Percentiles rank a stretch among this genome's conserved stretches.
Evolutionary conservation across 306 rosid genomes (phyloP).

Genomic region (Quercus parvula): DNA sequence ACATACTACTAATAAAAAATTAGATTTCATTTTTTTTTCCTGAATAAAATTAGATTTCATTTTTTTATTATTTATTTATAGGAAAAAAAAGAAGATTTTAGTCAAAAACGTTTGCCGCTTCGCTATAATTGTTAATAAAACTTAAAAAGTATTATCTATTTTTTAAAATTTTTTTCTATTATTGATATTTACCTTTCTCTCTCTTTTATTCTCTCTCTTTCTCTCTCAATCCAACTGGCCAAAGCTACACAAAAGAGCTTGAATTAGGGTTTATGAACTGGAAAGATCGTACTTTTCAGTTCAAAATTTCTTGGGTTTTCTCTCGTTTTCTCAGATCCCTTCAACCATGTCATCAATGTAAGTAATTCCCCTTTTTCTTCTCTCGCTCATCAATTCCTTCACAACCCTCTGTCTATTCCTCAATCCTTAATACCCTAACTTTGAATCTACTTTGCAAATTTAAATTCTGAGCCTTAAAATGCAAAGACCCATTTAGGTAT

Average conservation of each 20-base stretch:
- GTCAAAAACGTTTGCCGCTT: background rate
- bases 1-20: too few relatives aligned
- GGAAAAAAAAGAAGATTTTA: too few relatives aligned
- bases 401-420: background rate
- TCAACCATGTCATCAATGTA: conserved; percentile 23
- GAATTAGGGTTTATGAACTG: conserved; percentile 27
- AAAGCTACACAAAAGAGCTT: background rate
- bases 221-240: conserved; percentile 17
- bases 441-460: background rate
- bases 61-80: too few relatives aligned
- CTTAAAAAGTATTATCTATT: background rate
- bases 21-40: too few relatives aligned
- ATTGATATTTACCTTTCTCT: background rate
- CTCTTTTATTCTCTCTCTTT: background rate
- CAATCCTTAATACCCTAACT: background rate
- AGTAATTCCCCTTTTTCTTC: conserved; percentile 18
- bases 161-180: background rate
- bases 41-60: too few relatives aligned
- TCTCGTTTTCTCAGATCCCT: conserved; percentile 20
- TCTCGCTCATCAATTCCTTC: conserved; percentile 13
- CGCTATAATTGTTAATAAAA: background rate
- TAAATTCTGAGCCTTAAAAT: conserved; percentile 2
- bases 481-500: conserved; percentile 6
- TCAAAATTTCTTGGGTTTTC: conserved; percentile 7
- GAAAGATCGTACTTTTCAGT: conserved; percentile 14